Base-by-base conservation (phyloP, 2,329 filamentous ascomycete species). In the Chrysoporthe puriensis region DNA sequence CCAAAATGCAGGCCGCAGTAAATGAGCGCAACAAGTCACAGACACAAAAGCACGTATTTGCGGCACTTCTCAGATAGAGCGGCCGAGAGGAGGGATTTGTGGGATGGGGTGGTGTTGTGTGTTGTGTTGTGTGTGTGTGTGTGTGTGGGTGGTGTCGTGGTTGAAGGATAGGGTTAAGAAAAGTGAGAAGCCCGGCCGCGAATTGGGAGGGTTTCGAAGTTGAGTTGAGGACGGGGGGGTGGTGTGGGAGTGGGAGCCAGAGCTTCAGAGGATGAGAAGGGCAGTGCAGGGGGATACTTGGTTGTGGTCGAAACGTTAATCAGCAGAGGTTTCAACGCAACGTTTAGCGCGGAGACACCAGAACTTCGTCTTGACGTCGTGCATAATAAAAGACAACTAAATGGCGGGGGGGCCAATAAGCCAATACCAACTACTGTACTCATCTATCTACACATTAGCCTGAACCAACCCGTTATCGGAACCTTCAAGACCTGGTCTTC, bases 251-350 rank as follows among this genome's bases (percentile, higher is more conserved):
- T 18, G 21, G 13, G 5, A 26, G 34, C 5, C 54, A 18, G 14
- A 61, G 59, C 5, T 26, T 44, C 18, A 48, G 59, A 61, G 59
- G 59, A 32, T 34, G 13, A 61, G 59, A 46, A 46, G 42, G 59
- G 43, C 48, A 46, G 42, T 61, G 21, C 59, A 46, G 59, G 59
- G 59, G 42, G 18, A 21, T 32, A 44, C 14, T 57, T 57, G 32
- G 26, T 44, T 61, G 59, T 46, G 59, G 42, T 48, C 59, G 42
- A 61, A 61, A 44, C 59, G 59, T 61, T 61, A 61, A 61, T 60
- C 57, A 61, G 42, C 59, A 34, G 43, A n/a, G 34, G 59, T 61
- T 61, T 61, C 59, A 61, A 61, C 59, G 43, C 42, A 46, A 61
- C 21, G 8, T 44, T 32, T 61, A 61, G 59, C 59, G 59, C 59